Conservation (phyloP, 352 stramenopile species). For the Lagenidium giganteum region DNA sequence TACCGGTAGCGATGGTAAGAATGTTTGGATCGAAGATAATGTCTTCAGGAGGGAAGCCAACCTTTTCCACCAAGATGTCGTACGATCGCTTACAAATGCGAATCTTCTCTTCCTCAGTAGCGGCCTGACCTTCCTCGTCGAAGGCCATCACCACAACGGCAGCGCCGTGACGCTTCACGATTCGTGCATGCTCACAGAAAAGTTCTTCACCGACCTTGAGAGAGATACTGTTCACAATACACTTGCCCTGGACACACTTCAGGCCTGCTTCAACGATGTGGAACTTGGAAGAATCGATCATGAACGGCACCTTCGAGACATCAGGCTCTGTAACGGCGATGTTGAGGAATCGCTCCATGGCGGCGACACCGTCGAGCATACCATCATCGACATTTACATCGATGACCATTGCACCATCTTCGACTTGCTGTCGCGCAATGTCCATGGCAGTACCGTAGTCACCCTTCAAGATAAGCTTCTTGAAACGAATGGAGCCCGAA, state of each 20-base stretch:
- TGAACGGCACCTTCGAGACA: slow-evolving; percentile 95
- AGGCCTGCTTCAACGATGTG: slow-evolving; percentile 96
- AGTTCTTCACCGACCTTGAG: slow-evolving; percentile 96
- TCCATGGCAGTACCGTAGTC: slow-evolving; percentile 96
- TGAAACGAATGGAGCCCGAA: slow-evolving; percentile 93
- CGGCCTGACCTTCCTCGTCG: slow-evolving; percentile 95
- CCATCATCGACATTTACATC: slow-evolving; percentile 99
- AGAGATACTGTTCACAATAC: slow-evolving; percentile 97
- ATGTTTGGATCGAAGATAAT: slow-evolving; percentile 99
- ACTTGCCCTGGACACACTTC: slow-evolving; percentile 97
- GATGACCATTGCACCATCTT: slow-evolving; percentile 96
- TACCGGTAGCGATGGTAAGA: slow-evolving; percentile 95
- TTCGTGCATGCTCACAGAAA: slow-evolving; percentile 93
- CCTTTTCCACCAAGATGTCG: slow-evolving; percentile 94
- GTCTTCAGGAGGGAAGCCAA: slow-evolving; percentile 94
- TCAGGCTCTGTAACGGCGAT: slow-evolving; percentile 96
- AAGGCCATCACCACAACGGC: slow-evolving; percentile 98
- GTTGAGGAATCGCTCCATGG: slow-evolving; percentile 98
- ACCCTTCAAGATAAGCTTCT: slow-evolving; percentile 94
- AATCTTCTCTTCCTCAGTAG: slow-evolving; percentile 93
- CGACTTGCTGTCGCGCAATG: slow-evolving; percentile 95
- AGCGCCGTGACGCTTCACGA: slow-evolving; percentile 94
- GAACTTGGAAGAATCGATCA: slow-evolving; percentile 98
- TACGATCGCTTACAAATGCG: slow-evolving; percentile 98
- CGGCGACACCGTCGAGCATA: slow-evolving; percentile 93